phyloP scores from a whole-genome alignment of 345 rosid species.

The Eucalyptus erythrocorys region DNA sequence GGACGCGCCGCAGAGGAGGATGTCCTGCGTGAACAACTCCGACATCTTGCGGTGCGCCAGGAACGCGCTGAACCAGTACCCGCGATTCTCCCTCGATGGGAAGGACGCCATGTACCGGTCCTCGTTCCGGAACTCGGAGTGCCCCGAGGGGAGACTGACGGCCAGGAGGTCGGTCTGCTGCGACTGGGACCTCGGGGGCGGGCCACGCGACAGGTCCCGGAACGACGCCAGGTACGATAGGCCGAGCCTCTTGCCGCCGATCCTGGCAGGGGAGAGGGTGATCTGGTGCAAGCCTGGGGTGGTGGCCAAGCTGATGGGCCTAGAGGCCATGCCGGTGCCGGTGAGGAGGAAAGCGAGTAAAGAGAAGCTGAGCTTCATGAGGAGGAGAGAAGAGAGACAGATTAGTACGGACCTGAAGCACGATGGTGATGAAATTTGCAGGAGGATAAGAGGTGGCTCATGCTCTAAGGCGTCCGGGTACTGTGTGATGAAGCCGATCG shows the following conservation, averaged over 20 bases:
- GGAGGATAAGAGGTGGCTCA: not conserved
- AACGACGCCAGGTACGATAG: not conserved
- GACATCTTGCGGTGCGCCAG: conserved; percentile 76
- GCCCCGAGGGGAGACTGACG: not conserved
- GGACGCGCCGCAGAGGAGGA: conserved; percentile 12
- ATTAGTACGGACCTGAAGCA: not conserved
- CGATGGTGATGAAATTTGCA: not conserved
- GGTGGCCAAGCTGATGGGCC: conserved; percentile 83
- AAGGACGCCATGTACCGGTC: conserved; percentile 87
- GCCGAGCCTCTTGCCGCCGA: conserved; percentile 11
- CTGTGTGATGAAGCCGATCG: conserved; percentile 17
- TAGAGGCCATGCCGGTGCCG: conserved; percentile 72
- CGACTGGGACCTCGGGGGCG: not conserved
- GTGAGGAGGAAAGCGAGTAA: conserved; percentile 1
- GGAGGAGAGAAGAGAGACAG: conserved; percentile 14
- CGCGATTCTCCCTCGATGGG: conserved; percentile 87
- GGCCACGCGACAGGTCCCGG: not conserved
- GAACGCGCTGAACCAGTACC: conserved; percentile 82
- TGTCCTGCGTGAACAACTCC: conserved; percentile 76
- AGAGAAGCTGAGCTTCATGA: conserved; percentile 35
- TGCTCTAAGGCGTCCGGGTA: conserved; percentile 16
- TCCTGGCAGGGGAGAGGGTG: conserved; percentile 48
- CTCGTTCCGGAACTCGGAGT: conserved; percentile 36
- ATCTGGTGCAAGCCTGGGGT: conserved; percentile 93
- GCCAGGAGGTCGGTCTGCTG: conserved; percentile 27